These are phyloP conservation scores for Candolleomyces efflorescens DNA, from an alignment of 768 basidiomycete species.

Conservation along the genomic window DNA sequence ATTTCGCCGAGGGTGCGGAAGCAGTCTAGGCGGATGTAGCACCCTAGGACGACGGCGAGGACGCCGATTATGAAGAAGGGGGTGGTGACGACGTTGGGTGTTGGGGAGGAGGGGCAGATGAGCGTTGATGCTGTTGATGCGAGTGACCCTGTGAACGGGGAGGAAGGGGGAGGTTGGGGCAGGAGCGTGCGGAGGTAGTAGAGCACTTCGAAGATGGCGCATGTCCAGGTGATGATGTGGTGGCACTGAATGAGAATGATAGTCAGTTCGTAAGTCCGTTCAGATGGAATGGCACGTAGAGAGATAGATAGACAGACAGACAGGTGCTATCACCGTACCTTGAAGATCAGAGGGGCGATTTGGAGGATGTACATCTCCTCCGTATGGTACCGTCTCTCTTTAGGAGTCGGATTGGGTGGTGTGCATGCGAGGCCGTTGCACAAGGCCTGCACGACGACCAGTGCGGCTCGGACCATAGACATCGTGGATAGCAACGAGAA, in stretches of 20 bases:
- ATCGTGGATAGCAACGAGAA: slow-evolving; percentile 28
- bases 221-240: slow-evolving; percentile 44
- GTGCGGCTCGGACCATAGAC: slow-evolving; percentile 43
- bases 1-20: slow-evolving; percentile 49
- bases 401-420: slow-evolving; percentile 52
- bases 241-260: slow-evolving; percentile 37
- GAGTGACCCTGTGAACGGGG: slow-evolving; percentile 24
- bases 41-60: slow-evolving; percentile 36
- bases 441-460: slow-evolving; percentile 46
- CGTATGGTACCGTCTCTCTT: slow-evolving; percentile 49
- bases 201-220: slow-evolving; percentile 48
- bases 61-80: slow-evolving; percentile 45
- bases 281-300: not conserved
- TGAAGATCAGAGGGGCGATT: slow-evolving; percentile 54
- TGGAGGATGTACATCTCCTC: slow-evolving; percentile 48
- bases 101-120: slow-evolving; percentile 26
- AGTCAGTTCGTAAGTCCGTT: not conserved
- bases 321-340: too few relatives aligned
- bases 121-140: too few relatives aligned
- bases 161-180: slow-evolving; percentile 28
- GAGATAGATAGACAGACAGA: too few relatives aligned
- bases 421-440: slow-evolving; percentile 50
- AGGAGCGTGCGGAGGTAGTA: slow-evolving; percentile 29
- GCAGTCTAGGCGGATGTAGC: slow-evolving; percentile 48
- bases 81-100: slow-evolving; percentile 28